Evolutionary conservation across 2,329 filamentous ascomycete species (phyloP), one percentile per base, ranked within the genome.

Genomic region (Aschersonia sp.): DNA sequence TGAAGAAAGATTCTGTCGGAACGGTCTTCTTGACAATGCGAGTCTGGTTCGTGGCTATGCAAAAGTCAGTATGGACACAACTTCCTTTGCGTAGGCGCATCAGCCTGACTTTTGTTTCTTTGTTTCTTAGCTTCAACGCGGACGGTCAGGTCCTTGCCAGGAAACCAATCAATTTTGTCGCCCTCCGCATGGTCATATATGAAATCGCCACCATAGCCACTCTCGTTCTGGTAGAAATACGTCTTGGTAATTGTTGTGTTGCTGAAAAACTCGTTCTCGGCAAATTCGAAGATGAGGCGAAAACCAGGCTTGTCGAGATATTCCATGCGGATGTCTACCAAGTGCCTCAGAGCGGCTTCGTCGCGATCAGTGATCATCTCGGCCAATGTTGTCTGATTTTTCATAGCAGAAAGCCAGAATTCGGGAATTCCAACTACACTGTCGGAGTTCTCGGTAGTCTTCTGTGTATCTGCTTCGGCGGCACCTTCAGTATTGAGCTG

Each of bases 331-430:
- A 98, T 87, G 64, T 98, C 90, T 56, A 78, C 83, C 49, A 98
- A 76, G 62, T 83, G 76, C 72, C 94, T 94, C 50, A 98, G 82
- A 47, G 89, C 92, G 56, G 79, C 81, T 78, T 98, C 92, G 63
- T 98, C 92, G 55, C 88, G 85, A 60, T 97, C 92, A 60, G 92
- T 98, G 65, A 98, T 96, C 80, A 96, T 95, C 70, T 98, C 94
- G 49, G 90, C 87, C 49, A 98, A 81, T 32, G 89, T 94, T 60
- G 92, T 80, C 67, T 96, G 90, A 75, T 98, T 98, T 79, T 98
- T 98, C 90, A 98, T 97, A 58, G 94, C 90, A 52, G 90, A 96
- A 46, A 98, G 77, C 92, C 92, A 98, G 78, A 98, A 98, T 70
- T 98, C 92, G 53, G 92, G 92, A 53, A 98, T 96, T 67, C 92